Base-by-base conservation (phyloP, 805 yeast species). In the Lachancea sp. region DNA sequence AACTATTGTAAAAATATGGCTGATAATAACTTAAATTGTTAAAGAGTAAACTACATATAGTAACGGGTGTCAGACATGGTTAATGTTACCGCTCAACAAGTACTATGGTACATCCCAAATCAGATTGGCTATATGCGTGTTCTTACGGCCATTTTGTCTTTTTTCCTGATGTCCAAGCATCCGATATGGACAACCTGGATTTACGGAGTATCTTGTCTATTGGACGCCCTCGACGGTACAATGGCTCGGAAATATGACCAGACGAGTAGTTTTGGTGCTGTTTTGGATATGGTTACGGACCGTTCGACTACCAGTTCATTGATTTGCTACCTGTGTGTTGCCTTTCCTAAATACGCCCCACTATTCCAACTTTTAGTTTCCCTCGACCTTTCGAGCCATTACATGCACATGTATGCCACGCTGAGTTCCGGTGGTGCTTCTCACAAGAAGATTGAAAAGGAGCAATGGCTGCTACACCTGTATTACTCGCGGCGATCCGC, bases 351-450 rank as follows among this genome's bases (percentile, higher is more conserved):
- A n/a, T 56, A 48, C 42, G 51, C 55, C 29, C 56, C 60, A 9
- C 36, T 78, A 7, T 89, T 90, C 80, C 99, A 92, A 67, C 52
- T 85, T 19, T 70, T 92, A 51, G 79, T 89, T 37, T 83, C 94
- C 8, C 69, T 92, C 52, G 94, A 84, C 57, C 72, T 92, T 54
- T 88, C 97, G 2, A 83, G 95, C 38, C 99, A 92, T 61, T 92
- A 92, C 67, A 85, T 92, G 84, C 98, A 92, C 68, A 92, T 92
- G 98, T 89, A 89, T 63, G 96, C 97, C 30, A 83, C 87, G 67
- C 69, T 89, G 52, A 73, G 80, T 39, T 69, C 78, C 28, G 97
- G 97, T 15, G 78, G 83, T 3, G 60, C 74, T 8, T 78, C 89
- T 31, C 99, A 92, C 67, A 92, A 92, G 69, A 74, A 76, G 47